A percentile compares a stretch with the other conserved stretches of the same genome.
Conservation (phyloP, 768 basidiomycete genomes). For the Trametes cubensis region DNA sequence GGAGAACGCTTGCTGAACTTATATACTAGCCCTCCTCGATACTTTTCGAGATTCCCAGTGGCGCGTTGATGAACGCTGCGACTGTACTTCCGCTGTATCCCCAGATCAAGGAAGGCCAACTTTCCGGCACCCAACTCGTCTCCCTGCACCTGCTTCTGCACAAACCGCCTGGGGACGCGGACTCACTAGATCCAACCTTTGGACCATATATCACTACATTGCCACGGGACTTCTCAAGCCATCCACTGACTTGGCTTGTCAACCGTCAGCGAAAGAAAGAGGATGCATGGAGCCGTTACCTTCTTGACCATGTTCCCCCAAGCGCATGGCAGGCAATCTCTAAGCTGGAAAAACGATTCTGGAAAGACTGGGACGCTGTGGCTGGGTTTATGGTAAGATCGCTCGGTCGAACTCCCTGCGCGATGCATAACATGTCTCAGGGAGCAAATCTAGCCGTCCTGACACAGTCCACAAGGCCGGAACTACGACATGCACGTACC, state of each 20-base stretch:
- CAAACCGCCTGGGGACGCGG: slow-evolving; percentile 46
- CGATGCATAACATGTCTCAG: slow-evolving; percentile 5
- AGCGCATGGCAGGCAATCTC: slow-evolving; percentile 45
- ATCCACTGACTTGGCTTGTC: slow-evolving; percentile 82
- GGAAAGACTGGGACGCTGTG: slow-evolving; percentile 60
- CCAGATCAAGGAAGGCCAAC: slow-evolving; percentile 23
- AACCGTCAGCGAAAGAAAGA: slow-evolving; percentile 25
- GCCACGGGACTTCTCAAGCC: slow-evolving; percentile 70
- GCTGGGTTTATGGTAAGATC: slow-evolving; percentile 54
- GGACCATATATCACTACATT: slow-evolving; percentile 81
- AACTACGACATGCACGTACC: not conserved
- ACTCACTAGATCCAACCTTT: slow-evolving; percentile 57
- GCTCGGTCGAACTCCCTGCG: not conserved
- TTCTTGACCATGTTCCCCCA: slow-evolving; percentile 54
- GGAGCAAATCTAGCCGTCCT: slow-evolving; percentile 5
- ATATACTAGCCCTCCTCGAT: slow-evolving; percentile 48
- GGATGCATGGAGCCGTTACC: slow-evolving; percentile 14
- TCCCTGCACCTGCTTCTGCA: slow-evolving; percentile 79
- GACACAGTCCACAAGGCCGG: slow-evolving; percentile 14
- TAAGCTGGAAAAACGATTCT: slow-evolving; percentile 51
- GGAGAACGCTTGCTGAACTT: slow-evolving; percentile 20
- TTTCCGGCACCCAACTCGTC: slow-evolving; percentile 75
- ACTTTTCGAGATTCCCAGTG: slow-evolving; percentile 72
- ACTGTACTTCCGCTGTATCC: slow-evolving; percentile 70
- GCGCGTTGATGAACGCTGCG: slow-evolving; percentile 68